Evolutionary conservation across 345 rosid species (phyloP), one percentile per base, ranked within the genome.

Genomic region (Linum lewisii): DNA sequence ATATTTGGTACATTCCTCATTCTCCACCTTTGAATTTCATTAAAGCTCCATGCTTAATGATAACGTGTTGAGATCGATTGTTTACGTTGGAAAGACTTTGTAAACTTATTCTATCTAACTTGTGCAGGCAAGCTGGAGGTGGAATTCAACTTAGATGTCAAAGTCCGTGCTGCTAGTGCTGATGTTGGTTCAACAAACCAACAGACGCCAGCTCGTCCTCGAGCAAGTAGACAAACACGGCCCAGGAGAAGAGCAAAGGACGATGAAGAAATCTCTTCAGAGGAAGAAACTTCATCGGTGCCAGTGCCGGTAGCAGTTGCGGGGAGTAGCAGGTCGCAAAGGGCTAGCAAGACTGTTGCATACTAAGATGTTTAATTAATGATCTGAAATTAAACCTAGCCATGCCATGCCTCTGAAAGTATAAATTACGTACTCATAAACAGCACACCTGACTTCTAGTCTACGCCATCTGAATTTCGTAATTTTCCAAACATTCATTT

Each of bases 271-370:
- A 63, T 72, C 26, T 80, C 92, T 4, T 84, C 88, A 24, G 87
- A 78, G 54, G 94, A 85, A 69, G 94, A 85, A 61, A 54, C 61
- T n/a, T 81, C 87, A 16, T 69, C 90, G 10, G 53, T 58, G 42
- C 42, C 78, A 6, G 37, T 51, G 59, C 78, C 73, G 16, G 70
- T 19, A 60, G 63, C 54, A 66, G 34, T 71, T 25, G 24, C 59
- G 51, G 75, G 77, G 36, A 65, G 47, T 42, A 42, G 73, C 37
- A 80, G 96, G 16, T 93, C 97, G 57, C 86, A 90, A 69, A 82
- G 97, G 70, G 96, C 97, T 57, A 94, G 99, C 79, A 94, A 85
- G 78, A 84, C 95, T 44, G 96, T 88, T 63, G 97, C 97, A 51
- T 63, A n/a, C n/a, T n/a, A n/a, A n/a, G n/a, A n/a, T n/a, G n/a